Evolutionary conservation across 495 filamentous ascomycete genomes (phyloP).

Genomic region (Neurospora sp.): DNA sequence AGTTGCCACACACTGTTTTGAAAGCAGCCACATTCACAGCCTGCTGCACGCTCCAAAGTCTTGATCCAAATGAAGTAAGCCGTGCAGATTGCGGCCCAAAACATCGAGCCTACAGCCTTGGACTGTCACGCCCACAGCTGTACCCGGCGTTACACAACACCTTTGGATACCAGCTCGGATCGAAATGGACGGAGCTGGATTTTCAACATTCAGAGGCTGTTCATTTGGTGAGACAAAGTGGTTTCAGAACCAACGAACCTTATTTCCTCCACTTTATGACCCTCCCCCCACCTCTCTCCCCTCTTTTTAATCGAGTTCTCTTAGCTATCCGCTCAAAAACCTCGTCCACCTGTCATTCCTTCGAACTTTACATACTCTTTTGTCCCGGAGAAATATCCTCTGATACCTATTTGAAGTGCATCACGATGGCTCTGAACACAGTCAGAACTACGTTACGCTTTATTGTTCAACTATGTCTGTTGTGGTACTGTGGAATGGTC

Average conservation of each 20-base stretch:
- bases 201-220: no score
- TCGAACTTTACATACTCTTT: no score
- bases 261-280: no score
- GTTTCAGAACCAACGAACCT: no score
- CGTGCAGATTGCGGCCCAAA: background rate
- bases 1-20: no score
- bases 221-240: no score
- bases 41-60: background rate
- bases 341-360: no score
- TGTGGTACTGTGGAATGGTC: background rate
- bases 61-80: background rate
- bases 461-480: background rate
- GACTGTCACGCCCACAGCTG: background rate
- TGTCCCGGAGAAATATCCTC: no score
- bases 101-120: background rate
- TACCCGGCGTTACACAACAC: background rate
- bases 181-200: background rate
- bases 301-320: background rate
- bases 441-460: fast-evolving
- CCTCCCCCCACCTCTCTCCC: background rate
- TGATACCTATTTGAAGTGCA: no score
- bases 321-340: no score
- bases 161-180: background rate
- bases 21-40: background rate
- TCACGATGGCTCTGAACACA: background rate